Evolutionary conservation across 2,329 filamentous ascomycete species (phyloP).

Genomic region (Scedosporium boydii): DNA sequence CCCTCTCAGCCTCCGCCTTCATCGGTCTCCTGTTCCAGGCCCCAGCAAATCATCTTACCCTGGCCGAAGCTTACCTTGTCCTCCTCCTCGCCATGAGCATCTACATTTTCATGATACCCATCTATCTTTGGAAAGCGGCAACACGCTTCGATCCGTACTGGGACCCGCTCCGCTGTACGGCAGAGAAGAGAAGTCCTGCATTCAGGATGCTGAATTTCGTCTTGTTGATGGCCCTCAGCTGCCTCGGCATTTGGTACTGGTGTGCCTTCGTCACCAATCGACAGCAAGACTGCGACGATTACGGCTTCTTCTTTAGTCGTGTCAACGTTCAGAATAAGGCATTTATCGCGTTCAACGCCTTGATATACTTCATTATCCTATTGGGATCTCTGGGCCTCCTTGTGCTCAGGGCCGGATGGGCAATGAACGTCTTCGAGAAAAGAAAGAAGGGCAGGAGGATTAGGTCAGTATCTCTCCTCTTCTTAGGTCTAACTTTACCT

Average conservation of each 20-base stretch:
- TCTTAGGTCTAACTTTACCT: not conserved
- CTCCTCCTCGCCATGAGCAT: conserved; percentile 21
- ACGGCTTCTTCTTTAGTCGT: conserved; percentile 22
- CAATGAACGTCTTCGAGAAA: conserved; percentile 8
- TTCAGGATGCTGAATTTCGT: conserved; percentile 17
- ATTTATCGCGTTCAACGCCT: conserved; percentile 19
- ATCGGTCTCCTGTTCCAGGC: conserved; percentile 20
- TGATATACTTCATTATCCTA: conserved; percentile 20
- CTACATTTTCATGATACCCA: conserved; percentile 21
- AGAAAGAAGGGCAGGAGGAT: not conserved
- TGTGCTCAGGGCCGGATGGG: conserved; percentile 16
- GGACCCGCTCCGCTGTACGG: conserved; percentile 19
- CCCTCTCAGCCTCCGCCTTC: conserved; percentile 17
- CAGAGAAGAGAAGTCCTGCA: conserved; percentile 16
- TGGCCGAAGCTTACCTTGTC: conserved; percentile 22
- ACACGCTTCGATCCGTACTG: conserved; percentile 20
- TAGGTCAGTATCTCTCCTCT: not conserved
- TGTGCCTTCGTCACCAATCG: conserved; percentile 15
- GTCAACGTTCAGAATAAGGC: conserved; percentile 16
- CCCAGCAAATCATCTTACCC: conserved; percentile 12
- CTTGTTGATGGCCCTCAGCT: conserved; percentile 17
- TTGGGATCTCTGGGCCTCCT: conserved; percentile 14
- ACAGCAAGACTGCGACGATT: conserved; percentile 16
- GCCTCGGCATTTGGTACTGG: conserved; percentile 24
- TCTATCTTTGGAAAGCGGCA: conserved; percentile 22